Evolutionary conservation across 768 basidiomycete species (phyloP).

Genomic region (Russula sp.): DNA sequence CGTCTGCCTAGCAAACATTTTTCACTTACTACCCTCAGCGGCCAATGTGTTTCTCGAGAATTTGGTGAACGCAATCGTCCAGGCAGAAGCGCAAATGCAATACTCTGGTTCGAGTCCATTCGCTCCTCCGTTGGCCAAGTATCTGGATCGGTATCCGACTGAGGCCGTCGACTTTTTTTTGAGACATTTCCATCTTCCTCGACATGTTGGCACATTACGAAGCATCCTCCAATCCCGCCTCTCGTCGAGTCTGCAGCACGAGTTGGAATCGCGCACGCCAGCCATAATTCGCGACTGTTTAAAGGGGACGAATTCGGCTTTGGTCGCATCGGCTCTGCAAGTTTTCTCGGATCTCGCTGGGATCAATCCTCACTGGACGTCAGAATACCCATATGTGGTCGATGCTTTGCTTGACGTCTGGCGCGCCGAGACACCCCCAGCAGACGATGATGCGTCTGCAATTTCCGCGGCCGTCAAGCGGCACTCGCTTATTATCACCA

Average conservation of each 20-base stretch:
- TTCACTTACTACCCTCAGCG: conserved; percentile 90
- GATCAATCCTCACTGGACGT: conserved; percentile 67
- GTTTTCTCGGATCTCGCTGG: conserved; percentile 74
- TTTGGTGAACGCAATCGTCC: conserved; percentile 83
- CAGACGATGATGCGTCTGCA: conserved; percentile 39
- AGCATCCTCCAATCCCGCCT: conserved; percentile 77
- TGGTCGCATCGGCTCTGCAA: conserved; percentile 67
- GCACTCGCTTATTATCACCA: conserved; percentile 63
- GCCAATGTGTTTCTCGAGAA: conserved; percentile 89
- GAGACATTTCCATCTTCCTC: conserved; percentile 69
- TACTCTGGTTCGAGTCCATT: conserved; percentile 89
- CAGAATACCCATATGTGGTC: conserved; percentile 61
- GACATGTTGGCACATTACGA: conserved; percentile 78
- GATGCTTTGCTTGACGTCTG: conserved; percentile 73
- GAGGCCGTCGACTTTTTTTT: conserved; percentile 87
- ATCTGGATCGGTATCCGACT: conserved; percentile 83
- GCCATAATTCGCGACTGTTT: conserved; percentile 52
- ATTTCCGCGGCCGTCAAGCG: conserved; percentile 55
- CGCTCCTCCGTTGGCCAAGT: conserved; percentile 87
- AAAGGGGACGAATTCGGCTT: conserved; percentile 46
- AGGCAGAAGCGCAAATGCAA: conserved; percentile 88
- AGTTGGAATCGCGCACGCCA: conserved; percentile 59
- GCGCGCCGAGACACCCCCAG: conserved; percentile 47
- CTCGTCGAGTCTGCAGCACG: conserved; percentile 71
- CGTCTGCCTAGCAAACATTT: conserved; percentile 93